Base-by-base conservation (phyloP, 1,284 basidiomycete species). In the Volvariella volvacea region DNA sequence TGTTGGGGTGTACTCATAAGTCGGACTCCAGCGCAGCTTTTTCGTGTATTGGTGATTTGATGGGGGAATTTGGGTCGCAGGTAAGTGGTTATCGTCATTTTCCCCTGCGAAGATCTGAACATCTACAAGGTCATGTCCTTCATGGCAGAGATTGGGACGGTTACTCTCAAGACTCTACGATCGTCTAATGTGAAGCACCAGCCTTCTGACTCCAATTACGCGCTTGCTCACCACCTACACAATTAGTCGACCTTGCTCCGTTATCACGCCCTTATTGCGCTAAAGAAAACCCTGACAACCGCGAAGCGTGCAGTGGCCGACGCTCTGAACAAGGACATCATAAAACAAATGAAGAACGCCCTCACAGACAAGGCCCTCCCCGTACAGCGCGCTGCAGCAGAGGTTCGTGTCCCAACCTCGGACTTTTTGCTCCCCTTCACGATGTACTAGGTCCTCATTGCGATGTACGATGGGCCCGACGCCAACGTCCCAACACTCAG, bases 251-350 rank as follows among this genome's bases (percentile, higher is more conserved):
- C 92, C 48, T 74, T 94, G 20, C 74, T 97, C 17, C 81, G 93
- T 15, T 91, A 80, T 54, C 83, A 94, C 53, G 89, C 92, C 0
- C 66, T 98, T 1, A 57, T 76, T 1, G 78, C 90, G 3, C 74
- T 98, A 22, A 73, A 78, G 20, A 92, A 93, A 62, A 75, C 88
- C 0, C 63, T 97, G 14, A 62, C 64, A 7, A 85, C 83, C 0
- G 91, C 91, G 0, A 91, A 86, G 46, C 83, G 85, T 46, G 90
- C 91, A 0, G 71, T 97, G 1, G 80, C 88, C 1, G 94, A 99
- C 50, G 69, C 80, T 14, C 67, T 80, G 1, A 66, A 78, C 46
- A 93, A 83, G 60, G 96, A 99, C 52, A 74, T 95, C 36, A 58
- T 91, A 47, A 98, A 96, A 63, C 79, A 88, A 48, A 83, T 92